Base-by-base conservation (phyloP, 2,329 filamentous ascomycete species). In the Verticillium isaacii region DNA sequence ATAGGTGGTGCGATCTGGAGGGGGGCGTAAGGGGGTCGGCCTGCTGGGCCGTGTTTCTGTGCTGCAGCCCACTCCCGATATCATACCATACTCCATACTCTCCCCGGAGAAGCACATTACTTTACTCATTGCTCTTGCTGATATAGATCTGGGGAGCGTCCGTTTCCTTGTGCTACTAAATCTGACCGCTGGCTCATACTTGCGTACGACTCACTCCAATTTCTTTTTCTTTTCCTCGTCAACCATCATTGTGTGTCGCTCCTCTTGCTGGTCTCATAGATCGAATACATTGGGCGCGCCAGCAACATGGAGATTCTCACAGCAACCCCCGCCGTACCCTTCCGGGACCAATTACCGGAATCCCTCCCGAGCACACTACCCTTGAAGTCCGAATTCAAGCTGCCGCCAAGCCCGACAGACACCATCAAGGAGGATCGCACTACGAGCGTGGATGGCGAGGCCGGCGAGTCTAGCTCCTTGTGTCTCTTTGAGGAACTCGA, bases 341-440 rank as follows among this genome's bases (percentile, higher is more conserved):
- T 60, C 12, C 36, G 59, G 59, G 63, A 65, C 57, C 32, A 58
- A 41, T 32, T 59, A 58, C 39, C 45, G 19, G 45, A 52, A 25
- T 23, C 61, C 58, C 64, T 66, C 59, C 60, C 64, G 55, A 68
- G 63, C 63, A 59, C 60, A 61, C 57, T 60, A 37, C 61, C 52
- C 54, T 65, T 63, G 15, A 57, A 62, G 23, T 25, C 58, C 12
- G 61, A 62, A 34, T 61, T 65, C 60, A 62, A 61, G 34, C 70
- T 76, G 14, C 78, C 78, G 5, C 77, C 77, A 4, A 76, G 73
- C 17, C 78, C 78, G 1, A 74, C 77, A 37, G 68, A 71, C 32
- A 80, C 77, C 50, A 74, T 73, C 32, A 77, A 72, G 58, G 69
- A 69, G 45, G 78, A 75, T 41, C 69, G 73, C 57, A 72, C 70